Evolutionary conservation across 148 eudicot species (phyloP).

Genomic region (Oxyria digyna): DNA sequence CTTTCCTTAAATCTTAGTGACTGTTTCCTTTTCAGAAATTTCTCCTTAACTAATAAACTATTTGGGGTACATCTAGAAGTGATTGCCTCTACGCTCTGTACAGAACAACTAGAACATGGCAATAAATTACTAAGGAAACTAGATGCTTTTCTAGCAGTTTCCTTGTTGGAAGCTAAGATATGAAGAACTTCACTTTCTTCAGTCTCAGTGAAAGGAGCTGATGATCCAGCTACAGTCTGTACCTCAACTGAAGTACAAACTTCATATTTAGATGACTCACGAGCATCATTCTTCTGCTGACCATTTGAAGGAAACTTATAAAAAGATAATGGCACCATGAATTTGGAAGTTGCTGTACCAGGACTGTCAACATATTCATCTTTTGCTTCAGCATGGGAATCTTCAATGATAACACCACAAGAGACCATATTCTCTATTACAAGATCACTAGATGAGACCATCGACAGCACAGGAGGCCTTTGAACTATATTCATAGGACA

Average conservation of each 20-base stretch:
- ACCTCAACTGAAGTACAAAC: constrained; percentile 14
- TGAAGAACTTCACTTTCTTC: constrained; percentile 20
- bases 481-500: constrained; percentile 22
- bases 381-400: constrained; percentile 19
- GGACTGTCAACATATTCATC: constrained; percentile 52
- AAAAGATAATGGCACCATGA: constrained; percentile 23
- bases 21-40: constrained; percentile 38
- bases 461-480: constrained; percentile 30
- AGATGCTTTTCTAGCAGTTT: constrained; percentile 38
- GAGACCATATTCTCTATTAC: constrained; percentile 19
- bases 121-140: constrained; percentile 39
- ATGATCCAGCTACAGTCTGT: constrained; percentile 16
- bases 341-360: constrained; percentile 63
- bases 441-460: constrained; percentile 27
- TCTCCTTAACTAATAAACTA: constrained; percentile 29
- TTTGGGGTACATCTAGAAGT: constrained; percentile 15
- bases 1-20: constrained; percentile 54
- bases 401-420: constrained; percentile 15
- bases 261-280: constrained; percentile 11
- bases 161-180: constrained; percentile 50
- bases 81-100: constrained; percentile 8
- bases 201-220: constrained; percentile 17
- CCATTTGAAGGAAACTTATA: constrained; percentile 13
- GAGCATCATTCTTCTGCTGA: not conserved
- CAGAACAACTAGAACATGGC: constrained; percentile 20